Base-by-base conservation (phyloP, 441 rosid species). In the Gossypium gossypioides region DNA sequence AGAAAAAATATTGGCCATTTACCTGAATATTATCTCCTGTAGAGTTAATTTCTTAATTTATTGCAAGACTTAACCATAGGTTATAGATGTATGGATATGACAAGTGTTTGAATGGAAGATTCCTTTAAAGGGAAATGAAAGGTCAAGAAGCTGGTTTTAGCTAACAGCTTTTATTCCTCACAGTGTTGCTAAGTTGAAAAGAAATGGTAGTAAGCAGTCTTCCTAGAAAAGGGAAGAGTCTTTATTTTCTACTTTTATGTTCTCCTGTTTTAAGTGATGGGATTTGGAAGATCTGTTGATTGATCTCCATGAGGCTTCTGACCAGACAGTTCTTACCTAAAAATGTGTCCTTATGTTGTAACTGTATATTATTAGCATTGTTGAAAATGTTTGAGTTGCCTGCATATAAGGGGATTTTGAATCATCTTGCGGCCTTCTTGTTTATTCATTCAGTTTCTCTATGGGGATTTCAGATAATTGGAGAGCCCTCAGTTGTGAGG, bases 401-500 rank as follows among this genome's bases (percentile, higher is more conserved):
- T 29, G 18, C 46, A 10, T 67, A 48, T 46, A n/a, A 3, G 6
- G 24, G 58, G 22, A 67, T 24, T 51, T 51, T 29, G 16, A 10
- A 15, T 29, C 6, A 12, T 52, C 72, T 52, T 5, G 2, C n/a
- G 19, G 18, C 9, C 37, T 46, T 58, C 24, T 59, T 62, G 24
- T 74, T n/a, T 40, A 59, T 37, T 65, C 13, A 42, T 62, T 62
- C 18, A 29, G 15, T 56, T 34, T 69, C 21, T 22, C 16, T 72
- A 60, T 46, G 62, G 60, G 59, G 78, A 19, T 57, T 67, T 78
- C 77, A 88, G 93, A 79, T 88, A 59, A 75, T 76, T 62, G 93
- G 91, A 34, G 88, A 85, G 24, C 86, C 85, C 2, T 74, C 77
- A 3, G 80, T 75, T 51, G 89, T 84, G 50, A 85, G 84, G 66